Percentiles rank a stretch among this genome's conserved stretches.
These are phyloP conservation scores for Leccinum rimulosum DNA, from an alignment of 768 basidiomycete genomes.

Conservation along the genomic window DNA sequence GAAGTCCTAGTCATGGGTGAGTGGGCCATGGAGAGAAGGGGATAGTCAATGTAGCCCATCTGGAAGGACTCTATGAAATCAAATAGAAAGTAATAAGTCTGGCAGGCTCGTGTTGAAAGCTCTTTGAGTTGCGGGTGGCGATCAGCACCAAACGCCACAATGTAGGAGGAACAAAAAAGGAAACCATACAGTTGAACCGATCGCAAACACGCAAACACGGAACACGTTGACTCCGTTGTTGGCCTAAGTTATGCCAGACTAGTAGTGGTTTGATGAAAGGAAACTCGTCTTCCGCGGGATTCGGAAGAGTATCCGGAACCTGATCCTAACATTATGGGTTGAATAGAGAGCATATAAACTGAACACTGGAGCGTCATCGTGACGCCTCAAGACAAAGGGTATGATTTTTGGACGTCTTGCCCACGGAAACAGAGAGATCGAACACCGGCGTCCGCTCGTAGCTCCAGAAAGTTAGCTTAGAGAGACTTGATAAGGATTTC, in stretches of 20 bases:
- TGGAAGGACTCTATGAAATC: neutral
- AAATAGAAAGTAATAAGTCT: constrained; percentile 3
- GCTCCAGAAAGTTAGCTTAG: neutral
- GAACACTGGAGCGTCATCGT: neutral
- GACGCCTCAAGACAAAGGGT: neutral
- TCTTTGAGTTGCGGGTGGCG: neutral
- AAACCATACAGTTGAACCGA: neutral
- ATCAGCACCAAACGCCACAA: constrained; percentile 4
- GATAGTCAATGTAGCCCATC: neutral
- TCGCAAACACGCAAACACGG: neutral
- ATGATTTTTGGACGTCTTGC: neutral
- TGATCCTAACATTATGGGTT: neutral
- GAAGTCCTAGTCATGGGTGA: neutral
- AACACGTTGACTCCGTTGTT: neutral
- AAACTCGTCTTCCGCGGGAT: neutral
- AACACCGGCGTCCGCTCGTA: neutral
- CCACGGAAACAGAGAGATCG: neutral
- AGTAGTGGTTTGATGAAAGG: neutral
- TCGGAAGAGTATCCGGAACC: neutral
- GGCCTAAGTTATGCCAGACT: neutral
- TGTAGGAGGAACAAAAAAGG: neutral
- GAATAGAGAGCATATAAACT: neutral
- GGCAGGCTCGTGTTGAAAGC: neutral
- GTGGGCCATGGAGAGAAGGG: neutral
- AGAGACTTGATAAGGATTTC: neutral